phyloP scores from a whole-genome alignment of 176 grass and related monocot genomes.

The Chrysopogon serrulatus region DNA sequence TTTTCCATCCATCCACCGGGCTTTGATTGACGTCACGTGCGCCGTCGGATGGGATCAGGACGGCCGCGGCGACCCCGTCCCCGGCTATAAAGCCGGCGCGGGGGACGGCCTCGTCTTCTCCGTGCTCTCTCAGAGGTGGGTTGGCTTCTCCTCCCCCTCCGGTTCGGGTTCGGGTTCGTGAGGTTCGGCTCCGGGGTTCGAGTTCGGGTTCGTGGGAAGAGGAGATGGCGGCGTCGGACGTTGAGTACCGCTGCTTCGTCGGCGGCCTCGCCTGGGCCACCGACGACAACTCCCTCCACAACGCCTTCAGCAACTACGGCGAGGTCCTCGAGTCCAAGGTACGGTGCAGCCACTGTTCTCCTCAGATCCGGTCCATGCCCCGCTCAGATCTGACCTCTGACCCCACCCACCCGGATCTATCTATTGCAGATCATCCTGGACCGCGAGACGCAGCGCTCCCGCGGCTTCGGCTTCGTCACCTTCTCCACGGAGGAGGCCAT shows the following conservation, averaged over 20 bases:
- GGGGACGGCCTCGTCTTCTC: neutral
- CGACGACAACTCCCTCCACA: slow-evolving; percentile 64
- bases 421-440: slow-evolving; percentile 77
- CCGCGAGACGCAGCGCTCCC: slow-evolving; percentile 80
- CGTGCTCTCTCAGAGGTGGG: slow-evolving; percentile 73
- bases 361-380: neutral
- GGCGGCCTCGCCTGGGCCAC: slow-evolving; percentile 95
- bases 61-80: neutral
- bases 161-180: slow-evolving; percentile 31
- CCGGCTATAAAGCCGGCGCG: slow-evolving; percentile 3
- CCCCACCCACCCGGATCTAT: neutral
- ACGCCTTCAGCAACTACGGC: slow-evolving; percentile 67
- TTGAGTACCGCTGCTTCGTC: slow-evolving; percentile 93
- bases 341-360: fast-evolving
- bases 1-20: too few relatives aligned
- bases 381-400: neutral
- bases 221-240: slow-evolving; percentile 55
- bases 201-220: neutral
- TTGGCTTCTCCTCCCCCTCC: slow-evolving; percentile 91
- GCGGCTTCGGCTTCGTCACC: slow-evolving; percentile 90
- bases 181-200: neutral
- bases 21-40: too few relatives aligned
- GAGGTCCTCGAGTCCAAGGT: slow-evolving; percentile 96
- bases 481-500: slow-evolving; percentile 72
- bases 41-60: slow-evolving; percentile 26